Base-by-base conservation (phyloP, 1,284 basidiomycete genomes). In the Cryptococcus sp. region DNA sequence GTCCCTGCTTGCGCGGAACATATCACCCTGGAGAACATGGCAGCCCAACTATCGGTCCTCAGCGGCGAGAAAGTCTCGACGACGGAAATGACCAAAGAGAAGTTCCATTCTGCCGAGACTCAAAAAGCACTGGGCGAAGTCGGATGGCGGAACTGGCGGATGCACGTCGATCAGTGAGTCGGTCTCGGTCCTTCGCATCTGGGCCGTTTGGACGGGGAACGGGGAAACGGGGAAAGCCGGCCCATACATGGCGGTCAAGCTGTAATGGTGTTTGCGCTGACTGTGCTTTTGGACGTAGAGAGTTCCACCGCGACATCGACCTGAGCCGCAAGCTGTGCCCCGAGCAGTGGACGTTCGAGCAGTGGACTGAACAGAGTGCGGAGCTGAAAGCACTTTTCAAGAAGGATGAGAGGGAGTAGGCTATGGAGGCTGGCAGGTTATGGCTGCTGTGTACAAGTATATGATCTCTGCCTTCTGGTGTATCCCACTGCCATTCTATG, bases 1-100 rank as follows among this genome's bases (percentile, higher is more conserved):
- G 66, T 76, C 54, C 64, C 68, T 27, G 60, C 64, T 22, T 62
- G 66, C 46, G 54, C 62, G 4, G 66, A 69, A 27, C 50, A 56
- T 27, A 52, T 65, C 22, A 67, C 70, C 2, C 63, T 69, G 3
- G 41, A 27, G 16, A 45, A 68, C 47, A 63, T 72, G 53, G 71
- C 69, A 8, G 52, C 51, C 23, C 54, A 55, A 20, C 47, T 72
- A 17, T 50, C 50, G 6, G 55, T 63, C 45, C 25, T 67, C n/a
- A 45, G 58, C 5, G 64, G 63, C 20, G 61, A 61, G n/a, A 62
- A 63, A 13, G 67, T 75, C n/a, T 59, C 62, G 42, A 62, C 68
- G 7, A 51, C 61, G 16, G 62, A 62, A 27, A 43, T 71, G 30
- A 64, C 62, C 13, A 51, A 62, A 46, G 64, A 63, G 10, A 61